phyloP scores from a whole-genome alignment of 1,284 basidiomycete species.

The Tetrapyrgos nigripes region DNA sequence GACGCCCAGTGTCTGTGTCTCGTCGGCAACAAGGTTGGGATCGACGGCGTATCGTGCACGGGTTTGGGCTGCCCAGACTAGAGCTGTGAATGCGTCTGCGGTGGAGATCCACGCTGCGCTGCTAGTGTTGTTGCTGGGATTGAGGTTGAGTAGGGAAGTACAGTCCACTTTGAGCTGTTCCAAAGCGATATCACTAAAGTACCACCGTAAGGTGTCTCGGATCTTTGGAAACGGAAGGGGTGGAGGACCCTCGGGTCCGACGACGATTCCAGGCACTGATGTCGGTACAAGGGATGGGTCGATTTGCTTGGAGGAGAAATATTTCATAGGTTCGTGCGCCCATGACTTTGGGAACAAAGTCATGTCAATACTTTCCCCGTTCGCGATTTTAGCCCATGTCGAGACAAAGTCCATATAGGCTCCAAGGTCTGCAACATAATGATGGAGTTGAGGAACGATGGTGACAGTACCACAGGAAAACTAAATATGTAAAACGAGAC shows the following conservation, averaged over 20 bases:
- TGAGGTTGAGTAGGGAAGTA: background rate
- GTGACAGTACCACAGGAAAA: slow-evolving; percentile 15
- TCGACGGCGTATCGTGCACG: slow-evolving; percentile 8
- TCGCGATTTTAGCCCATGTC: slow-evolving; percentile 8
- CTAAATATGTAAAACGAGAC: background rate
- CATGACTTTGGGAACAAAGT: slow-evolving; percentile 3
- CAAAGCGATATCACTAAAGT: slow-evolving; percentile 4
- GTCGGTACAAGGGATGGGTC: background rate
- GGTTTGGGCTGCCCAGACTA: slow-evolving; percentile 13
- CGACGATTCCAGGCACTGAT: slow-evolving; percentile 5
- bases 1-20: background rate
- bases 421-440: slow-evolving; percentile 10
- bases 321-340: slow-evolving; percentile 1
- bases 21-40: background rate
- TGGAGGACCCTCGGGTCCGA: background rate
- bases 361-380: background rate
- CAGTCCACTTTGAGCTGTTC: slow-evolving; percentile 10
- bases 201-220: slow-evolving; percentile 8
- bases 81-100: slow-evolving; percentile 14
- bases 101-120: slow-evolving; percentile 9
- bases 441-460: slow-evolving; percentile 5
- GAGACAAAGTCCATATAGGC: slow-evolving; percentile 12
- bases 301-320: background rate
- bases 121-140: too few species aligned
- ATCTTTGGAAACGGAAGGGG: slow-evolving; percentile 1